These are phyloP conservation scores for Claviceps paspali DNA, from an alignment of 2,329 filamentous ascomycete species.

Conservation along the genomic window DNA sequence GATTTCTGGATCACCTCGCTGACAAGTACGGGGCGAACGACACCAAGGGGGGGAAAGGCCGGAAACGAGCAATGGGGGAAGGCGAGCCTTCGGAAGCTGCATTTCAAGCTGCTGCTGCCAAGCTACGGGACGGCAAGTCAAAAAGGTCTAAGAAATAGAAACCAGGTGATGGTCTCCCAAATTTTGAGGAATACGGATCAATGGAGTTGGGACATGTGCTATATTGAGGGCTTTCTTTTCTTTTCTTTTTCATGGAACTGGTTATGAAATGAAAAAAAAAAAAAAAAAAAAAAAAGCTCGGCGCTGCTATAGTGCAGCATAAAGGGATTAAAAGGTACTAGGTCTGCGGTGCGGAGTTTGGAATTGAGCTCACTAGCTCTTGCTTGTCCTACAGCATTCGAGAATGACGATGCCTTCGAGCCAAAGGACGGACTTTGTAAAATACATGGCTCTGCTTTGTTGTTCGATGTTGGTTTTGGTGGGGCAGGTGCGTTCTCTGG, in stretches of 20 bases:
- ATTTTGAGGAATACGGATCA: background rate
- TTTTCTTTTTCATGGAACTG: no score
- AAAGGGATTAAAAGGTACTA: background rate
- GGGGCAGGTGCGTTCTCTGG: no score
- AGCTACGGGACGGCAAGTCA: constrained; percentile 20
- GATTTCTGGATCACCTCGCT: constrained; percentile 59
- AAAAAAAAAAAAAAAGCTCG: background rate
- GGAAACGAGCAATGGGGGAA: constrained; percentile 42
- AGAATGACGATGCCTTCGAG: no score
- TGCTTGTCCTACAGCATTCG: no score
- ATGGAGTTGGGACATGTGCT: background rate
- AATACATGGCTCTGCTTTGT: no score
- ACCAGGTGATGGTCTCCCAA: background rate
- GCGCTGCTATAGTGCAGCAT: background rate
- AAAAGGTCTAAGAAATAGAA: constrained; percentile 3
- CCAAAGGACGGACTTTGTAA: no score
- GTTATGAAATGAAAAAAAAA: background rate
- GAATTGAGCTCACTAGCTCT: background rate
- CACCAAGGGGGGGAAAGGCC: constrained; percentile 33
- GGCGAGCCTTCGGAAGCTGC: constrained; percentile 43
- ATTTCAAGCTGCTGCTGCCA: constrained; percentile 41
- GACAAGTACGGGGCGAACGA: constrained; percentile 51
- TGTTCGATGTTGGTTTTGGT: background rate
- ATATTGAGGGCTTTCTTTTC: background rate
- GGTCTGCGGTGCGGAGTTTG: background rate